Percentiles rank a stretch among this genome's conserved stretches.
phyloP scores from a whole-genome alignment of 1,284 basidiomycete genomes.

The Puccinia sorghi region DNA sequence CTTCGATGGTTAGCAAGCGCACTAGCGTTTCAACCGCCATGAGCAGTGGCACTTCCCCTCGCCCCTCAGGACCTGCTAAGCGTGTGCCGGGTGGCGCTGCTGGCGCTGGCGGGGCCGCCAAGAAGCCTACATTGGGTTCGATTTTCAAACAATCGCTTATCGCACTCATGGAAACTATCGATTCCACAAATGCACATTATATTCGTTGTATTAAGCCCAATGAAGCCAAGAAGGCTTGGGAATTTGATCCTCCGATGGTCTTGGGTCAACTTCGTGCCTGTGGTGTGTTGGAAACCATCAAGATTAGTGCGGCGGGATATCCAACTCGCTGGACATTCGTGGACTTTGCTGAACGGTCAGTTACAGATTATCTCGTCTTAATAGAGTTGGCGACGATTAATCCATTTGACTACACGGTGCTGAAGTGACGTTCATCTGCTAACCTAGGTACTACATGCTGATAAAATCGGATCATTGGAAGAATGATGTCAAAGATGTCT shows the following conservation, averaged over 20 bases:
- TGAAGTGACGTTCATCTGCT: not conserved
- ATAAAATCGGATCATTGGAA: constrained; percentile 83
- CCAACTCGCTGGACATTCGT: constrained; percentile 99
- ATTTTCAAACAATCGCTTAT: constrained; percentile 97
- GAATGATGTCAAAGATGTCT: constrained; percentile 77
- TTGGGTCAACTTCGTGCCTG: constrained; percentile 93
- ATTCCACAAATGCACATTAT: constrained; percentile 97
- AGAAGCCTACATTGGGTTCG: constrained; percentile 94
- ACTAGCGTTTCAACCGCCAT: constrained; percentile 64
- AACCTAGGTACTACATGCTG: constrained; percentile 88
- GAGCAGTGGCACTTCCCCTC: constrained; percentile 50
- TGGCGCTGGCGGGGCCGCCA: constrained; percentile 63
- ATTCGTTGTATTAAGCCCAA: constrained; percentile 99
- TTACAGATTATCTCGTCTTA: constrained; percentile 9
- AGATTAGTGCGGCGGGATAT: constrained; percentile 98
- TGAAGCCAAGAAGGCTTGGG: constrained; percentile 94
- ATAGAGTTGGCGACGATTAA: not conserved
- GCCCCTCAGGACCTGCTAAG: constrained; percentile 33
- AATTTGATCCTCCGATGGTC: constrained; percentile 93
- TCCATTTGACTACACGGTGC: not conserved
- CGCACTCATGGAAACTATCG: constrained; percentile 94
- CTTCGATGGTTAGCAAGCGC: constrained; percentile 61
- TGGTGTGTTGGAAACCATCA: constrained; percentile 98
- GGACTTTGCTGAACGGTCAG: constrained; percentile 94
- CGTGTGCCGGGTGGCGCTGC: constrained; percentile 36